phyloP scores from a whole-genome alignment of 495 filamentous ascomycete species.

The Monascus purpureus region DNA sequence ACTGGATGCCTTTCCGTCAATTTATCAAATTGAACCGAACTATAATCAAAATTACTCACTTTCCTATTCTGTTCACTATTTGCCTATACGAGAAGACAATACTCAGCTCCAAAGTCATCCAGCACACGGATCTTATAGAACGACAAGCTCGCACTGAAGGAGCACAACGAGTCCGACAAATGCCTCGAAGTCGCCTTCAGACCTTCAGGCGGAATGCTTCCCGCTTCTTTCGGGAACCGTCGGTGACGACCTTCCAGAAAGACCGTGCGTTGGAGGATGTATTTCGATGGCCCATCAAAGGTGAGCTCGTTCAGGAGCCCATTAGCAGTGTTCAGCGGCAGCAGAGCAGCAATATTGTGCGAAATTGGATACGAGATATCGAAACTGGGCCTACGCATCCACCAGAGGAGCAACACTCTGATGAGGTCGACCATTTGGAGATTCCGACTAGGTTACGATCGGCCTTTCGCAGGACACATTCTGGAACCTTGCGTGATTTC shows the following conservation, averaged over 20 bases:
- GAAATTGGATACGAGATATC: slow-evolving; percentile 72
- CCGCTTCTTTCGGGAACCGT: slow-evolving; percentile 62
- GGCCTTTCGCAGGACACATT: slow-evolving; percentile 17
- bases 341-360: slow-evolving; percentile 61
- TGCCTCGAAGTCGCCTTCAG: slow-evolving; percentile 37
- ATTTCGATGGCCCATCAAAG: slow-evolving; percentile 50
- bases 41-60: slow-evolving; percentile 80
- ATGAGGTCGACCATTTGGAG: slow-evolving; percentile 45
- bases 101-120: slow-evolving; percentile 54
- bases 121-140: slow-evolving; percentile 57
- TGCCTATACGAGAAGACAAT: slow-evolving; percentile 74
- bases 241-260: slow-evolving; percentile 71
- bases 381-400: slow-evolving; percentile 48
- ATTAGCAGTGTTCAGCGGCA: slow-evolving; percentile 42
- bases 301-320: slow-evolving; percentile 27
- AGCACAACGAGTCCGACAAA: slow-evolving; percentile 11
- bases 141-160: slow-evolving; percentile 22
- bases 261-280: slow-evolving; percentile 87
- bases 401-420: slow-evolving; percentile 46
- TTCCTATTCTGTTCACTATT: slow-evolving; percentile 72
- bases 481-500: slow-evolving; percentile 29
- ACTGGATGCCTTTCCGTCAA: slow-evolving; percentile 58
- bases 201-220: slow-evolving; percentile 51
- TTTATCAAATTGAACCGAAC: slow-evolving; percentile 73
- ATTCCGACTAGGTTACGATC: slow-evolving; percentile 18